Percentiles rank a stretch among this genome's conserved stretches.
Conservation (phyloP, 345 rosid genomes). For the Syzygium jambos region DNA sequence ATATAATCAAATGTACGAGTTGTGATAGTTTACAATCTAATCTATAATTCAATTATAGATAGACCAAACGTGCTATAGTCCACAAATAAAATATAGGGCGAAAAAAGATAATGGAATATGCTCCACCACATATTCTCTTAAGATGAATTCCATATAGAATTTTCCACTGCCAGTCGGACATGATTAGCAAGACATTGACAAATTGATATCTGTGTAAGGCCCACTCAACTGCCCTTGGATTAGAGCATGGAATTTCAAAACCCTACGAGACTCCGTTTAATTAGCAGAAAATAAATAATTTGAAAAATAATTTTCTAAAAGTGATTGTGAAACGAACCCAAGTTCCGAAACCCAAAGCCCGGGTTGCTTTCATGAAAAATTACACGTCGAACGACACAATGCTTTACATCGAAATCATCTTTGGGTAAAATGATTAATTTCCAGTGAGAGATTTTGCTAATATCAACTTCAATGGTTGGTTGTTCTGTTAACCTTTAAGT, state of each 20-base stretch:
- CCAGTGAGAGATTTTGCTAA: not conserved
- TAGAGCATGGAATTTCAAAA: not conserved
- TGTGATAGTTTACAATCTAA: not conserved
- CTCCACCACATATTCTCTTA: not conserved
- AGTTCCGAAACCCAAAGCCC: not conserved
- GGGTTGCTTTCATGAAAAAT: not conserved
- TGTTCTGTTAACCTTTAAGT: not conserved
- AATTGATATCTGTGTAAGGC: not conserved
- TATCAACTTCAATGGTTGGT: not conserved
- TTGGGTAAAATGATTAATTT: not conserved
- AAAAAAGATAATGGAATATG: not conserved
- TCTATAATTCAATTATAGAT: not conserved
- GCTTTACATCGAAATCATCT: not conserved
- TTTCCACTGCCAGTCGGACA: not conserved
- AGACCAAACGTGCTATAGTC: not conserved
- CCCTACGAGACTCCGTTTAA: rapidly evolving
- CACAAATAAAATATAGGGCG: not conserved
- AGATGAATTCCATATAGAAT: not conserved
- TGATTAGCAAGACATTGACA: not conserved
- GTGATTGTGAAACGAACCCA: not conserved
- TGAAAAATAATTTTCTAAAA: not conserved
- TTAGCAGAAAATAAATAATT: not conserved
- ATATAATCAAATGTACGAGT: not conserved
- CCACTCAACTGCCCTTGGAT: not conserved
- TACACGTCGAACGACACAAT: not conserved